Base-by-base conservation (phyloP, 345 rosid species). In the Heritiera littoralis region DNA sequence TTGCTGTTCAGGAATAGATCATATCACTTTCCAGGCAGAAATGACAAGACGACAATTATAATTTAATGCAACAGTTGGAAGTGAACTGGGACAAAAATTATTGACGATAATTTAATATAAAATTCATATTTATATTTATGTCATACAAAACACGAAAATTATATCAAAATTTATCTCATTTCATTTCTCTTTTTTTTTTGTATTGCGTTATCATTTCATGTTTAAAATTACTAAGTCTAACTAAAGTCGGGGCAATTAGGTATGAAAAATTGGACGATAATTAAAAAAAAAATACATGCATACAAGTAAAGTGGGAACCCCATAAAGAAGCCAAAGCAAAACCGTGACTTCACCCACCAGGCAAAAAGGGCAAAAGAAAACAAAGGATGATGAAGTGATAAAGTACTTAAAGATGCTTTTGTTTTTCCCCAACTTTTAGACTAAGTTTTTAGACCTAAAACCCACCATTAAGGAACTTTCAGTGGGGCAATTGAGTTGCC, bases 391-490 rank as follows among this genome's bases (percentile, higher is more conserved):
- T 54, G 65, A 66, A 32, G 14, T 54, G n/a, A 40, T 66, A 77
- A 66, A 77, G 55, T 66, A 41, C 43, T 77, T 13, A 17, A 77
- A 77, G 80, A 77, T 77, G 74, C 74, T 77, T 77, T 77, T 52
- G 15, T 74, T 75, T 61, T 28, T 28, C 38, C 38, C 38, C 38
- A 35, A 35, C 38, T 35, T 1, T 20, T 41, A 64, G 20, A 54
- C 65, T 20, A 52, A 14, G 14, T 48, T 40, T 65, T 66, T 41
- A 40, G 61, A 38, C 52, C 74, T 54, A 67, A 77, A 77, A 77
- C 66, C 73, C 45, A 77, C 74, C 80, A 77, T 77, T 67, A 67
- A 77, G 74, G 80, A 77, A 55, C 74, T 77, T 66, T 77, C 9
- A 77, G 66, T 77, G 74, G 74, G 28, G 74, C 28, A 67, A 66